Conservation (phyloP, 805 yeast species). For the Spathaspora boniae region DNA sequence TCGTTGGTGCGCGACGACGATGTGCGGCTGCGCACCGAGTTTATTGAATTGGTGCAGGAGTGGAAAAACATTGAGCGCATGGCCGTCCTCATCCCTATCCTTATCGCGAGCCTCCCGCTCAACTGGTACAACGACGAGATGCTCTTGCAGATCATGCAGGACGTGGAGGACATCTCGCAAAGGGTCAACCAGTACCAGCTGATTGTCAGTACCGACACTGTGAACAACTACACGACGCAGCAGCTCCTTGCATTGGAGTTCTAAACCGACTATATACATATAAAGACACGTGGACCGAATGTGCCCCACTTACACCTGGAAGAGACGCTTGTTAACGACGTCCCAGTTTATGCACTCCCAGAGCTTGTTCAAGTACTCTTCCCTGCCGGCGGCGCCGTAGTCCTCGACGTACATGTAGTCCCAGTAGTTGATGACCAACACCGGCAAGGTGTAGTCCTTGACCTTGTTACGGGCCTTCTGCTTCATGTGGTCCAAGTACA, state of each 20-base stretch:
- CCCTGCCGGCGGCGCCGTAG: slow-evolving; percentile 76
- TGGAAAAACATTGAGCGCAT: slow-evolving; percentile 20
- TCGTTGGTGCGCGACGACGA: slow-evolving; percentile 7
- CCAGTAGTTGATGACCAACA: slow-evolving; percentile 81
- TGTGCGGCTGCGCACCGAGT: neutral
- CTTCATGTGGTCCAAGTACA: slow-evolving; percentile 41
- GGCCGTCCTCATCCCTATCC: slow-evolving; percentile 28
- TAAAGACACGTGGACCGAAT: neutral
- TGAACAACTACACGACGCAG: slow-evolving; percentile 13
- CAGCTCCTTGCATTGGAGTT: slow-evolving; percentile 23
- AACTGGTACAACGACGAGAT: slow-evolving; percentile 35
- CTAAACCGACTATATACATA: neutral
- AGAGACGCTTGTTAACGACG: slow-evolving; percentile 53
- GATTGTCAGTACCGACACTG: slow-evolving; percentile 14
- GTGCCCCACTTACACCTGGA: slow-evolving; percentile 27
- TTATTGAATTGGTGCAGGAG: slow-evolving; percentile 12
- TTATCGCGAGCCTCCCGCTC: slow-evolving; percentile 30
- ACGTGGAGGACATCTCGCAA: slow-evolving; percentile 23
- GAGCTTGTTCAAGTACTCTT: slow-evolving; percentile 65
- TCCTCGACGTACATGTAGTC: slow-evolving; percentile 84
- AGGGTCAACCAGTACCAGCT: slow-evolving; percentile 17
- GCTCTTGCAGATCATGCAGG: slow-evolving; percentile 23
- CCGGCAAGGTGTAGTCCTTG: slow-evolving; percentile 65
- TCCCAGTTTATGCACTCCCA: slow-evolving; percentile 86
- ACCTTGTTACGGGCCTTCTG: slow-evolving; percentile 37